Conservation (phyloP, 169 alveolate species). For the Condylostoma magnum region DNA sequence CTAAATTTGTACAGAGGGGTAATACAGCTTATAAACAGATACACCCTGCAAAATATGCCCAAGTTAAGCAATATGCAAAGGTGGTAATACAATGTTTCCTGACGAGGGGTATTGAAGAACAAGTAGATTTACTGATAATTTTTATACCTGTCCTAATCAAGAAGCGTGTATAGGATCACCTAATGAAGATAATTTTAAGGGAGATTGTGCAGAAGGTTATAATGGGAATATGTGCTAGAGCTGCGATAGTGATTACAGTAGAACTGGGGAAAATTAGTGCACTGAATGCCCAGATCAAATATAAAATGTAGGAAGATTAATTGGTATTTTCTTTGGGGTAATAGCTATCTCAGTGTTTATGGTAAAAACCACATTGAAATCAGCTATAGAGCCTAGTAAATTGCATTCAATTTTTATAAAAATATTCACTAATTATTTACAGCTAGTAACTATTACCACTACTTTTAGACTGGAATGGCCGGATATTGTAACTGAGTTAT, state of each 20-base stretch:
- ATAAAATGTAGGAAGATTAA: background rate
- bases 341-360: background rate
- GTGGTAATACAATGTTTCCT: slow-evolving; percentile 46
- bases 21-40: slow-evolving; percentile 9
- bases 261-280: background rate
- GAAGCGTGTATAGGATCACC: slow-evolving; percentile 28
- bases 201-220: slow-evolving; percentile 16
- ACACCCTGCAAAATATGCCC: slow-evolving; percentile 17
- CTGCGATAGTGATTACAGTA: slow-evolving; percentile 34
- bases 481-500: background rate
- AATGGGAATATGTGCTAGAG: slow-evolving; percentile 38
- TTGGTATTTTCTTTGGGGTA: background rate
- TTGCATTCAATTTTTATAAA: slow-evolving; percentile 12
- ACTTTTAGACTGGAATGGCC: slow-evolving; percentile 25
- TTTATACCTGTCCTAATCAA: slow-evolving; percentile 28
- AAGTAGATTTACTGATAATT: slow-evolving; percentile 22
- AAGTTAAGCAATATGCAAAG: slow-evolving; percentile 42
- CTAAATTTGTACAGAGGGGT: background rate
- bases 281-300: background rate
- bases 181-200: slow-evolving; percentile 13
- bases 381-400: background rate
- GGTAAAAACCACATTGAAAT: slow-evolving; percentile 9
- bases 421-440: slow-evolving; percentile 21
- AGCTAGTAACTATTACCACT: slow-evolving; percentile 4
- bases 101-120: slow-evolving; percentile 56